These are phyloP conservation scores for Populus hybrid DNA, from an alignment of 441 rosid species.

Conservation along the genomic window DNA sequence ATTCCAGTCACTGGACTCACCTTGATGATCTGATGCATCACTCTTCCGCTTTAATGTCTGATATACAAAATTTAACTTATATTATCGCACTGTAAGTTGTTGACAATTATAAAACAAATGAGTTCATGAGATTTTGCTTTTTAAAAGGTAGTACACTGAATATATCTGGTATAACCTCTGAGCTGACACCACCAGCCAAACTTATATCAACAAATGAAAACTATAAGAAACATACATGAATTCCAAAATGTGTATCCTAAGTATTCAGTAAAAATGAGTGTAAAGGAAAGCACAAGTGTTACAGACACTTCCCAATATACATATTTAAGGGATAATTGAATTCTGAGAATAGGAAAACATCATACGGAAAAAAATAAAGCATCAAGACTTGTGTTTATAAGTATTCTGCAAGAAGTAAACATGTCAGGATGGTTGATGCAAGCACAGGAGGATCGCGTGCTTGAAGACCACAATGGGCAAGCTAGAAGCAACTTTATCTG, in stretches of 20 bases:
- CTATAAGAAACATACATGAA: neutral
- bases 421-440: neutral
- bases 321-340: neutral
- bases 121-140: neutral
- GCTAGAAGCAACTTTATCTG: neutral
- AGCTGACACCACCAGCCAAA: slow-evolving; percentile 11
- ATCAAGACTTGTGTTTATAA: neutral
- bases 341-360: neutral
- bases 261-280: neutral
- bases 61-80: slow-evolving; percentile 10
- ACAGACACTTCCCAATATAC: neutral
- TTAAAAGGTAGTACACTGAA: neutral
- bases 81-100: neutral
- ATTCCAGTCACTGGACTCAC: slow-evolving; percentile 52
- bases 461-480: neutral
- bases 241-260: neutral
- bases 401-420: neutral
- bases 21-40: slow-evolving; percentile 47
- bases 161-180: slow-evolving; percentile 2
- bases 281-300: neutral
- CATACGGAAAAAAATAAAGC: neutral
- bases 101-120: neutral
- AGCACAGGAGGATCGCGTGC: neutral
- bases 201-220: neutral
- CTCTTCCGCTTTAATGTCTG: slow-evolving; percentile 80